Conservation (phyloP, 2,329 filamentous ascomycete species). For the Sporothrix sp. region DNA sequence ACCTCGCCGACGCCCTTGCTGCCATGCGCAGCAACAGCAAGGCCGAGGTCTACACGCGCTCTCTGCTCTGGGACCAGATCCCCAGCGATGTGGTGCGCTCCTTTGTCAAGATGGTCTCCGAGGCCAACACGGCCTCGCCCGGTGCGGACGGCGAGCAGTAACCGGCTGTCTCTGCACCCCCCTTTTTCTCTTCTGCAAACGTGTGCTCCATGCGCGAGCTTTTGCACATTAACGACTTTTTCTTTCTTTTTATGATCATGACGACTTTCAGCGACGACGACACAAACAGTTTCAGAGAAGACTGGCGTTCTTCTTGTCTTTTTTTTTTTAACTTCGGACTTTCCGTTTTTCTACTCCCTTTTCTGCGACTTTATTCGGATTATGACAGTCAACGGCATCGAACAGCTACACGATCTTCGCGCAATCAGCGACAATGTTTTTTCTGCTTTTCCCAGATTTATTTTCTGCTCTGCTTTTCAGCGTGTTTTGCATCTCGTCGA, state of each 20-base stretch:
- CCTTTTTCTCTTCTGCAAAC: slow-evolving; percentile 1
- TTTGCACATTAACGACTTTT: slow-evolving; percentile 16
- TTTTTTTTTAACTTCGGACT: not conserved
- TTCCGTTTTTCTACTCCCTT: not conserved
- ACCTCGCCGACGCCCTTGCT: slow-evolving; percentile 70
- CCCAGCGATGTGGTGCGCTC: slow-evolving; percentile 83
- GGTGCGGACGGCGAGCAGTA: slow-evolving; percentile 8
- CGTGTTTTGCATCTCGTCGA: not conserved
- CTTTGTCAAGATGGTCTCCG: slow-evolving; percentile 83
- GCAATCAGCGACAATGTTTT: slow-evolving; percentile 2
- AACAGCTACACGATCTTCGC: slow-evolving; percentile 11
- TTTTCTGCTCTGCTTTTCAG: not conserved
- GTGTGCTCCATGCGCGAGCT: not conserved
- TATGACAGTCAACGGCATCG: slow-evolving; percentile 12
- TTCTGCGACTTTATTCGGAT: not conserved
- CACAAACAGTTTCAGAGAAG: slow-evolving; percentile 5
- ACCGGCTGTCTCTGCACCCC: not conserved
- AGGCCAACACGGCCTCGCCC: slow-evolving; percentile 43
- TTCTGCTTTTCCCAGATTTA: not conserved
- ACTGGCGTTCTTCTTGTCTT: not conserved
- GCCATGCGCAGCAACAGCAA: slow-evolving; percentile 66
- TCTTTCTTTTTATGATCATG: slow-evolving; percentile 17
- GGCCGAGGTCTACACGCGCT: slow-evolving; percentile 87
- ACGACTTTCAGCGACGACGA: not conserved
- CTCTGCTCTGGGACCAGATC: slow-evolving; percentile 88